A percentile compares a stretch with the other conserved stretches of the same genome.
Evolutionary conservation across 2,329 filamentous ascomycete genomes (phyloP).

Genomic region (Iodosphaeria phyllophila): DNA sequence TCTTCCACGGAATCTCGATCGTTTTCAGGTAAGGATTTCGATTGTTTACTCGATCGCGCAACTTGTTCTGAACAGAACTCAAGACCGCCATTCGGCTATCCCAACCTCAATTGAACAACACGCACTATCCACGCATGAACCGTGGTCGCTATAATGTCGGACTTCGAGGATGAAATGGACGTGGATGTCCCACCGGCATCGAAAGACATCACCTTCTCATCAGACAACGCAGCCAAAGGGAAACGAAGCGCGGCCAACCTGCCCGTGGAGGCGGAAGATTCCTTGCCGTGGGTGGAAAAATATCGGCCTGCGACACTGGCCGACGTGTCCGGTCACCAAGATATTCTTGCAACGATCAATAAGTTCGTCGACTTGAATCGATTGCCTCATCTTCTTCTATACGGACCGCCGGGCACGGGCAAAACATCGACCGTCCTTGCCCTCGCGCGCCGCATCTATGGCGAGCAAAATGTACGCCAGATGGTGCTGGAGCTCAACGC

Average conservation of each 20-base stretch:
- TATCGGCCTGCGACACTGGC: conserved; percentile 77
- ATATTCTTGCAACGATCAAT: conserved; percentile 95
- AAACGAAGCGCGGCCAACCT: conserved; percentile 87
- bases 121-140: neutral
- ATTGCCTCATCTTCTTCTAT: conserved; percentile 86
- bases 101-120: neutral
- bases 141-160: conserved; percentile 30
- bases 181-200: conserved; percentile 29
- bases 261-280: conserved; percentile 85
- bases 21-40: too few relatives aligned
- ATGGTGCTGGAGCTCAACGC: conserved; percentile 98
- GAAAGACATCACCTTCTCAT: conserved; percentile 46
- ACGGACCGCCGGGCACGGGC: conserved; percentile 88
- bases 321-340: conserved; percentile 91
- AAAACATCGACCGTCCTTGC: conserved; percentile 96
- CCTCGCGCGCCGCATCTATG: conserved; percentile 84
- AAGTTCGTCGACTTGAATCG: conserved; percentile 91
- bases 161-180: conserved; percentile 43
- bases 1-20: too few relatives aligned
- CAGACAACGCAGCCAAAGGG: conserved; percentile 59
- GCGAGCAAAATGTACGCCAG: conserved; percentile 78
- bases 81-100: too few relatives aligned
- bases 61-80: too few relatives aligned
- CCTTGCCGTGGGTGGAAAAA: conserved; percentile 94
- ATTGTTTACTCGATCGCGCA: too few relatives aligned